These are phyloP conservation scores for Calycina herbarum DNA, from an alignment of 2,329 filamentous ascomycete species.

Conservation along the genomic window DNA sequence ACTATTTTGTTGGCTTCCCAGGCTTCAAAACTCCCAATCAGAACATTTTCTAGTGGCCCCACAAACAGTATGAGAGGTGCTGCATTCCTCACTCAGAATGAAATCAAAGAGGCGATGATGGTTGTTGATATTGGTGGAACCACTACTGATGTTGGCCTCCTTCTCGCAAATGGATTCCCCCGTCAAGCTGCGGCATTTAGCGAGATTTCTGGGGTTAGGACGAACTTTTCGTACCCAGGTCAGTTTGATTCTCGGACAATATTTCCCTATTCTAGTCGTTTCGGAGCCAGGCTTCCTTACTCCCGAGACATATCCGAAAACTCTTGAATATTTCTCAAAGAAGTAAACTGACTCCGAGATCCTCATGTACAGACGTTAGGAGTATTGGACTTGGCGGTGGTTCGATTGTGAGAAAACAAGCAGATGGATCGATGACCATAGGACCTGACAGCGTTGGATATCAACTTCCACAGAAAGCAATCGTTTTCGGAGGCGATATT, in stretches of 20 bases:
- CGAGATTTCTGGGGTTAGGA: constrained; percentile 56
- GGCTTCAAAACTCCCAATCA: constrained; percentile 56
- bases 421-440: constrained; percentile 37
- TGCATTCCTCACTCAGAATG: constrained; percentile 49
- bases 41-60: constrained; percentile 61
- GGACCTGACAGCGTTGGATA: constrained; percentile 58
- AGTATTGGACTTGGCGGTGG: constrained; percentile 59
- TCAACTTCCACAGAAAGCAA: constrained; percentile 47
- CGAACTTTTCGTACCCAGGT: constrained; percentile 55
- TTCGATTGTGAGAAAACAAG: constrained; percentile 40
- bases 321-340: no score
- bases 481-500: constrained; percentile 53
- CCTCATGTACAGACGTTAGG: constrained; percentile 42
- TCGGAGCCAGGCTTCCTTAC: no score
- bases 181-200: constrained; percentile 58
- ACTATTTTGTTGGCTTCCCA: constrained; percentile 54
- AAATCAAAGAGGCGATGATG: constrained; percentile 21
- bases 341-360: no score
- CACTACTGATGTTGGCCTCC: constrained; percentile 55
- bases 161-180: constrained; percentile 58
- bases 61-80: constrained; percentile 64
- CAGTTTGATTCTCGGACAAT: no score
- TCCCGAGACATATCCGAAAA: no score
- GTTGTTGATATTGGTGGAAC: constrained; percentile 60
- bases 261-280: no score